These are phyloP conservation scores for Colletotrichum simmondsii DNA, from an alignment of 2,329 filamentous ascomycete species.

Conservation along the genomic window DNA sequence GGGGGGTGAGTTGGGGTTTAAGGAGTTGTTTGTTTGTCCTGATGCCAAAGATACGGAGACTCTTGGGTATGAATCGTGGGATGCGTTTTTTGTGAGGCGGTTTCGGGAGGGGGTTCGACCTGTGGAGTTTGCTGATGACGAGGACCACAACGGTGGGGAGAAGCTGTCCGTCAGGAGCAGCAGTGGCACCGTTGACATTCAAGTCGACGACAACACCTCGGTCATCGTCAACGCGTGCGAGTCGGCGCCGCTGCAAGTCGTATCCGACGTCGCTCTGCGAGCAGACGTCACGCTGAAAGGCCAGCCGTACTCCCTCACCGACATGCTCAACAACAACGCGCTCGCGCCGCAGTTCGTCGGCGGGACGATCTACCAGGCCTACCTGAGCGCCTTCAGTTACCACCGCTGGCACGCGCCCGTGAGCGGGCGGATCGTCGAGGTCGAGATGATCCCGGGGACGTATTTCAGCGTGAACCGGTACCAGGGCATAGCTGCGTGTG, in stretches of 20 bases:
- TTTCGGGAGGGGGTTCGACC: constrained; percentile 66
- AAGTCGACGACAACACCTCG: background rate
- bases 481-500: constrained; percentile 39
- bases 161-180: background rate
- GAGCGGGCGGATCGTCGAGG: constrained; percentile 67
- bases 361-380: constrained; percentile 78
- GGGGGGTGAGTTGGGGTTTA: constrained; percentile 58
- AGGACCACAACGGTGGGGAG: background rate
- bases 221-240: constrained; percentile 74
- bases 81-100: constrained; percentile 74
- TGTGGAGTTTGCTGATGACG: constrained; percentile 65
- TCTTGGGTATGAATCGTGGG: constrained; percentile 75
- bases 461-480: constrained; percentile 72
- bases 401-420: constrained; percentile 81
- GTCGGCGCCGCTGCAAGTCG: constrained; percentile 66
- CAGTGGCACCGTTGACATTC: background rate
- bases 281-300: constrained; percentile 77
- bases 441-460: constrained; percentile 70
- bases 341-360: constrained; percentile 66
- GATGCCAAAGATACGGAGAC: constrained; percentile 60
- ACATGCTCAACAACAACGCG: constrained; percentile 71
- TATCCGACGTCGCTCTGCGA: constrained; percentile 60
- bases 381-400: constrained; percentile 74
- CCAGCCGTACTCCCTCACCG: constrained; percentile 72
- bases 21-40: constrained; percentile 68